Conservation (phyloP, 1,139 yeast genomes). For the Zygotorulaspora mrakii region DNA sequence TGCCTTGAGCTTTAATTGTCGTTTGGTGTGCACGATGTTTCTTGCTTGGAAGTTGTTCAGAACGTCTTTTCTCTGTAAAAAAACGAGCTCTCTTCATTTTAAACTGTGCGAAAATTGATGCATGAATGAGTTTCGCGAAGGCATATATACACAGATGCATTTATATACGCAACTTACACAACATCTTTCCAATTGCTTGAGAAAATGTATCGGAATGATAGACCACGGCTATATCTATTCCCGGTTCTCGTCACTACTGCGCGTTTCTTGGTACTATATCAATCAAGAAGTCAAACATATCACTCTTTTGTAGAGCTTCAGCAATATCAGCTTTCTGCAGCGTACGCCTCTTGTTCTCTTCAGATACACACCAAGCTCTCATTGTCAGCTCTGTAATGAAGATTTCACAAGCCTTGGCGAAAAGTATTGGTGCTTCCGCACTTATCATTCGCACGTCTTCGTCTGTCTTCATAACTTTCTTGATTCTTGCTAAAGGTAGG, state of each 20-base stretch:
- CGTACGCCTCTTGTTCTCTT: slow-evolving; percentile 90
- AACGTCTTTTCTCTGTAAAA: neutral
- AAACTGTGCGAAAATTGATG: slow-evolving; percentile 2
- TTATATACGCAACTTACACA: too few species aligned
- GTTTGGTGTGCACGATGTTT: neutral
- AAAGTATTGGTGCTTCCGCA: slow-evolving; percentile 95
- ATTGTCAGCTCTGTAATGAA: slow-evolving; percentile 94
- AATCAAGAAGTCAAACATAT: slow-evolving; percentile 93
- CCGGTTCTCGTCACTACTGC: slow-evolving; percentile 3
- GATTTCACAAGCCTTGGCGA: slow-evolving; percentile 96
- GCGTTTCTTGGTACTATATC: slow-evolving; percentile 80
- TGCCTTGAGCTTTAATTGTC: neutral
- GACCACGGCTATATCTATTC: too few species aligned
- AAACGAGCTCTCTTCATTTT: neutral
- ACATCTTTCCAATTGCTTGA: too few species aligned
- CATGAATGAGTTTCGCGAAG: too few species aligned
- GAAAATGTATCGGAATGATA: too few species aligned
- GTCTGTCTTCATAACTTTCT: slow-evolving; percentile 93
- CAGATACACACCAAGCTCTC: slow-evolving; percentile 99
- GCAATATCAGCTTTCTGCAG: slow-evolving; percentile 92
- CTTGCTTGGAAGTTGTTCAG: neutral
- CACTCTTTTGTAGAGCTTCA: slow-evolving; percentile 88
- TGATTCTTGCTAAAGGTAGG: slow-evolving; percentile 88
- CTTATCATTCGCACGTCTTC: slow-evolving; percentile 96
- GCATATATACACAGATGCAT: too few species aligned